phyloP scores from a whole-genome alignment of 352 stramenopile genomes.

The Phytophthora citrophthora region DNA sequence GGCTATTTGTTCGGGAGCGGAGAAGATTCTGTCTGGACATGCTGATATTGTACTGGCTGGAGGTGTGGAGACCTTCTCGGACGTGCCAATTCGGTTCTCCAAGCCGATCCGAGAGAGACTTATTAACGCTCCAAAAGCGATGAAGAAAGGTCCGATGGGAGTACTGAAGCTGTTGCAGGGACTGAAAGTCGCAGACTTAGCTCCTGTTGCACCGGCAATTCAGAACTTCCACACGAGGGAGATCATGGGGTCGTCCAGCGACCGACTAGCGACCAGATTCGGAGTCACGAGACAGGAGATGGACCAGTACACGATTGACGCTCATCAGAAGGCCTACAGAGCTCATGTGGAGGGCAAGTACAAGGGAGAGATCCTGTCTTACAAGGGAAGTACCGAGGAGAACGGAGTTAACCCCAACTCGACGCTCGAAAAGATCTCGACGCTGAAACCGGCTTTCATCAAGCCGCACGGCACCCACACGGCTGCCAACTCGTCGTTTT shows the following conservation, averaged over 20 bases:
- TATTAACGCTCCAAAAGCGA: constrained; percentile 91
- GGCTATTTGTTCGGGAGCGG: constrained; percentile 92
- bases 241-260: constrained; percentile 98
- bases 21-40: constrained; percentile 96
- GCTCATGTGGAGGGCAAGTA: constrained; percentile 96
- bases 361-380: constrained; percentile 92
- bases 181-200: constrained; percentile 91
- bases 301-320: constrained; percentile 97
- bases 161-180: constrained; percentile 94
- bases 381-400: constrained; percentile 95
- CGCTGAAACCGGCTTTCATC: constrained; percentile 98
- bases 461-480: constrained; percentile 98
- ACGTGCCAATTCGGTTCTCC: constrained; percentile 97
- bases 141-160: constrained; percentile 94
- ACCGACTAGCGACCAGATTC: constrained; percentile 94
- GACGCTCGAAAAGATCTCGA: constrained; percentile 95
- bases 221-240: constrained; percentile 99
- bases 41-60: constrained; percentile 96
- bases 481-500: constrained; percentile 97
- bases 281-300: constrained; percentile 96
- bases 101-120: constrained; percentile 85
- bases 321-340: constrained; percentile 93
- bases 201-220: constrained; percentile 96
- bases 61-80: constrained; percentile 97
- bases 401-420: constrained; percentile 98